A percentile compares a stretch with the other conserved stretches of the same genome.
Conservation (phyloP, 2,329 filamentous ascomycete genomes). For the Aspergillus persii region DNA sequence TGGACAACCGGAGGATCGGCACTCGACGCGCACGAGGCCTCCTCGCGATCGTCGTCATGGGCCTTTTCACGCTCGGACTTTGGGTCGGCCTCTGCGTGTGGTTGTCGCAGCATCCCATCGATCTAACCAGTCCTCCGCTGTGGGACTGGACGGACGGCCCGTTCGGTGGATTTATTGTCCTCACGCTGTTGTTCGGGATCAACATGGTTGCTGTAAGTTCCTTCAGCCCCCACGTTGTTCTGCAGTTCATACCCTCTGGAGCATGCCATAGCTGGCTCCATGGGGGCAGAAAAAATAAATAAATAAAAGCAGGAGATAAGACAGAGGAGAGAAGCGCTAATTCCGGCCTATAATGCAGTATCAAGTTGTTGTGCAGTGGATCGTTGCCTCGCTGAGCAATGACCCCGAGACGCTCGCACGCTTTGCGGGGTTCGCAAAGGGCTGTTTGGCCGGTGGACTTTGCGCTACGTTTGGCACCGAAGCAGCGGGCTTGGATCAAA, state of each 20-base stretch:
- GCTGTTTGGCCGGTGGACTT: background rate
- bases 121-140: background rate
- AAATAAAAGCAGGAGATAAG: background rate
- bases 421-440: background rate
- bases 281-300: background rate
- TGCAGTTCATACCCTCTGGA: background rate
- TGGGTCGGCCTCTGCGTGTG: background rate
- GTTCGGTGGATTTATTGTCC: background rate
- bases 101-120: background rate
- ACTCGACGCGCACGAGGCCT: background rate
- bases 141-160: background rate
- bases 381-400: background rate
- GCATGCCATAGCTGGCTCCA: no score
- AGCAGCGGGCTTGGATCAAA: background rate
- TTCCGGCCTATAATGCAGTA: background rate
- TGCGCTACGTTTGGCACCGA: background rate
- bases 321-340: background rate
- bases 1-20: background rate
- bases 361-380: background rate
- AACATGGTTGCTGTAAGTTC: background rate
- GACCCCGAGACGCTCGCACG: background rate
- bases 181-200: background rate
- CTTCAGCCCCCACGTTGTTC: background rate
- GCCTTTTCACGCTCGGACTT: background rate
- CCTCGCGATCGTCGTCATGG: background rate